Conservation (phyloP, 1,284 basidiomycete species). For the Exobasidium cylindrosporum region DNA sequence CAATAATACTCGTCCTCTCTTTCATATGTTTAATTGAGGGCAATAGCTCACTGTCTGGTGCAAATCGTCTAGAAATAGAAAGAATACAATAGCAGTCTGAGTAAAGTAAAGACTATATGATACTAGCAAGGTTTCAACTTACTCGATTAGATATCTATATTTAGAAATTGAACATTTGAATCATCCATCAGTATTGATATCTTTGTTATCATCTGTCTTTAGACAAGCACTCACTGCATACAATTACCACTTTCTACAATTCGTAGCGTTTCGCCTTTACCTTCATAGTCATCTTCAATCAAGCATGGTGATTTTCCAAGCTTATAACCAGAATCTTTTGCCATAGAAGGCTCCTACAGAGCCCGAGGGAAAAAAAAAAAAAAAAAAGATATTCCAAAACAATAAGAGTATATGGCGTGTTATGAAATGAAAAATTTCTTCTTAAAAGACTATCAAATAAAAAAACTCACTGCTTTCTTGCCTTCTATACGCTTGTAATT, state of each 20-base stretch:
- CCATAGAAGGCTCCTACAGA: constrained; percentile 16
- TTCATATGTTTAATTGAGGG: constrained; percentile 8
- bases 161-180: no score
- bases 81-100: no score
- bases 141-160: constrained; percentile 13
- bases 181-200: no score
- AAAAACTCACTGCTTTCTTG: constrained; percentile 22
- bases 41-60: neutral
- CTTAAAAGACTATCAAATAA: no score
- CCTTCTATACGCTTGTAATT: constrained; percentile 17
- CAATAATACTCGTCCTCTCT: constrained; percentile 1
- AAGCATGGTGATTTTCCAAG: constrained; percentile 19
- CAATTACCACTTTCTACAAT: constrained; percentile 21
- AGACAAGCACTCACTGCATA: constrained; percentile 14
- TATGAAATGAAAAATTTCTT: no score
- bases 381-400: no score
- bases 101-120: no score
- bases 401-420: no score
- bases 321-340: constrained; percentile 16
- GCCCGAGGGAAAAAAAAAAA: no score
- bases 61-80: constrained; percentile 11
- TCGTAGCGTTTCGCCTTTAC: constrained; percentile 5
- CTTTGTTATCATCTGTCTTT: no score
- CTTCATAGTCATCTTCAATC: constrained; percentile 10
- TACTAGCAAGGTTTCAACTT: no score